Conservation (phyloP, 2,329 filamentous ascomycete genomes). For the Dryadomyces quercivorus region DNA sequence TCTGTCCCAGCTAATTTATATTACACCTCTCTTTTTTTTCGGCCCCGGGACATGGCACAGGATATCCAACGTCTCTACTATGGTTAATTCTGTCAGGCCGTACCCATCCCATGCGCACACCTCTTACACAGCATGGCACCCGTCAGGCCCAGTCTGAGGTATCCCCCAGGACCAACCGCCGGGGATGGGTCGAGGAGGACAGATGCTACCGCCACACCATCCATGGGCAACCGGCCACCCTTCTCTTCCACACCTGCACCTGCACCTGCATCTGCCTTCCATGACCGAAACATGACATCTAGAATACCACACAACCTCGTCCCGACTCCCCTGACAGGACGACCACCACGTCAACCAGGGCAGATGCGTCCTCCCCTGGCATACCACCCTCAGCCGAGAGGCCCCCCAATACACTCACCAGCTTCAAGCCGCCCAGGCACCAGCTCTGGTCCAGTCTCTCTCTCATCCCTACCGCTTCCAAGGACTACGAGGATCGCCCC, state of each 20-base stretch:
- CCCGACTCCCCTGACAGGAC: conserved; percentile 23
- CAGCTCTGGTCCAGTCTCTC: conserved; percentile 12
- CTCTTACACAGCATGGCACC: conserved; percentile 7
- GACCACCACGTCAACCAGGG: not conserved
- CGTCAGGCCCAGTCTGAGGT: conserved; percentile 1
- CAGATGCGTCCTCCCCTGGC: conserved; percentile 22
- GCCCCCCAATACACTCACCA: conserved; percentile 21
- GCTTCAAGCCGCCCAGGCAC: conserved; percentile 9
- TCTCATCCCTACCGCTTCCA: conserved; percentile 14
- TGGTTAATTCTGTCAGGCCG: not conserved
- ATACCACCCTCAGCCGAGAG: conserved; percentile 31
- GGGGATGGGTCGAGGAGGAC: not conserved
- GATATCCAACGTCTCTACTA: not conserved
- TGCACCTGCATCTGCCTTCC: not conserved
- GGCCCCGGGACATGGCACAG: not conserved
- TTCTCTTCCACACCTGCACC: not conserved
- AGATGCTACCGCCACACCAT: not conserved
- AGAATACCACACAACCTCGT: conserved; percentile 14
- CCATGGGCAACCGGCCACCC: not conserved
- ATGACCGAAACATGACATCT: not conserved
- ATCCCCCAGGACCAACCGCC: conserved; percentile 1
- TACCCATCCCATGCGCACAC: not conserved
- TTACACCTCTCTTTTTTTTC: not conserved
- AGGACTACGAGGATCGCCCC: conserved; percentile 2
- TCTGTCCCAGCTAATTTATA: not conserved